Evolutionary conservation across 2,329 filamentous ascomycete genomes (phyloP).

Genomic region (Beauveria pseudobassiana): DNA sequence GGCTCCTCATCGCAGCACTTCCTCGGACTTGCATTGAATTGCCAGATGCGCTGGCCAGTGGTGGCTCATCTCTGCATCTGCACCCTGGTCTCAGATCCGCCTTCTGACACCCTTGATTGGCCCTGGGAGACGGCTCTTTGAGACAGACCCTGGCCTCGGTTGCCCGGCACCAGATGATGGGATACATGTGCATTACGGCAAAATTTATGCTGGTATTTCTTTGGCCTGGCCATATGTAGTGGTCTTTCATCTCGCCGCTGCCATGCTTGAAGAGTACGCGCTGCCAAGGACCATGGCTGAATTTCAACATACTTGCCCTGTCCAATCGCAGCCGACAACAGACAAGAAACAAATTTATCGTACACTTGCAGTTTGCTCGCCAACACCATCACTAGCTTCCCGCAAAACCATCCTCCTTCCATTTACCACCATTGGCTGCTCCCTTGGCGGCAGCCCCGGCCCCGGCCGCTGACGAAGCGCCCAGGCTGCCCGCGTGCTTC

Average conservation of each 20-base stretch:
- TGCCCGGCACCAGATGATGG: not conserved
- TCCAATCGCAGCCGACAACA: not conserved
- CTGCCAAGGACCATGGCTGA: not conserved
- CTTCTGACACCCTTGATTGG: not conserved
- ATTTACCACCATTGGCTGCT: slow-evolving; percentile 41
- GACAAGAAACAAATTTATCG: not conserved
- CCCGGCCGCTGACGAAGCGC: slow-evolving; percentile 37
- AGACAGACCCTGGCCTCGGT: not conserved
- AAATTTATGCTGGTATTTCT: not conserved
- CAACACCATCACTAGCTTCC: slow-evolving; percentile 19
- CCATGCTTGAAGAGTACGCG: not conserved
- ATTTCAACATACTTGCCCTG: not conserved
- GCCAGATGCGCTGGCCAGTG: not conserved
- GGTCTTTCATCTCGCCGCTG: not conserved
- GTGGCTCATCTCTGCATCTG: not conserved
- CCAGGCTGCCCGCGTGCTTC: slow-evolving; percentile 49
- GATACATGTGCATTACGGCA: not conserved
- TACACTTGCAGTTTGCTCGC: not conserved
- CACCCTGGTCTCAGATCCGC: not conserved
- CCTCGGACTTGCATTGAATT: not conserved
- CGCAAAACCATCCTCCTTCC: slow-evolving; percentile 57
- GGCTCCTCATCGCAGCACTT: not conserved
- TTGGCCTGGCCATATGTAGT: not conserved
- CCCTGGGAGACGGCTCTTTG: not conserved
- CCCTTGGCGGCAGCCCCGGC: slow-evolving; percentile 37